Conservation (phyloP, 208 protist species). For the Angomonas ambiguus region DNA sequence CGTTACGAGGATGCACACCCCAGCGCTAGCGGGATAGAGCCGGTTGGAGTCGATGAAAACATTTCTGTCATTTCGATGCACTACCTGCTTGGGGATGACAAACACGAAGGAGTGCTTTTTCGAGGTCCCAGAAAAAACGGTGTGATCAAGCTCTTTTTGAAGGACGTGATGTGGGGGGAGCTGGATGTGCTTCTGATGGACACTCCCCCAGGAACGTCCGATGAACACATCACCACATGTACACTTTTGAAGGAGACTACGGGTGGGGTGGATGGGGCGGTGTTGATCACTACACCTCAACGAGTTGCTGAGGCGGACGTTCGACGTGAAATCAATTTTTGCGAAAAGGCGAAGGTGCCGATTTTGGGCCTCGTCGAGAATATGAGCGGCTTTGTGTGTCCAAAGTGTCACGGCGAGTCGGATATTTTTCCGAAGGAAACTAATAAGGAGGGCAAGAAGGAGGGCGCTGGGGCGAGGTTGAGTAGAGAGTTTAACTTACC, state of each 20-base stretch:
- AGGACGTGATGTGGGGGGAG: slow-evolving; percentile 97
- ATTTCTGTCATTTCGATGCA: slow-evolving; percentile 98
- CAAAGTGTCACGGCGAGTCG: slow-evolving; percentile 90
- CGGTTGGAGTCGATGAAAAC: slow-evolving; percentile 95
- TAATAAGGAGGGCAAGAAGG: slow-evolving; percentile 17
- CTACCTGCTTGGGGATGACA: slow-evolving; percentile 94
- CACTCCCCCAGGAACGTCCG: slow-evolving; percentile 99
- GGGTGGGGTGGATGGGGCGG: slow-evolving; percentile 80
- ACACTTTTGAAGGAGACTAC: slow-evolving; percentile 87
- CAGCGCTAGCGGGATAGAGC: slow-evolving; percentile 91
- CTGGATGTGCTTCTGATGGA: slow-evolving; percentile 99
- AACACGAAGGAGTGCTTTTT: slow-evolving; percentile 98
- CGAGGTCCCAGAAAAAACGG: slow-evolving; percentile 97
- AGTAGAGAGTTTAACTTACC: slow-evolving; percentile 79
- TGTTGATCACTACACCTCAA: slow-evolving; percentile 98
- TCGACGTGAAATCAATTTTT: slow-evolving; percentile 98
- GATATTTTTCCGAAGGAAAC: slow-evolving; percentile 85
- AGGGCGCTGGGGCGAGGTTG: slow-evolving; percentile 72
- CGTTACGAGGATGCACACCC: slow-evolving; percentile 90
- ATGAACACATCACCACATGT: slow-evolving; percentile 98
- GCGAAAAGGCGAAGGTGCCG: slow-evolving; percentile 93
- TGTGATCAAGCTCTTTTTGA: slow-evolving; percentile 98
- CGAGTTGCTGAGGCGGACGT: slow-evolving; percentile 98
- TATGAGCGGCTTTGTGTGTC: slow-evolving; percentile 98
- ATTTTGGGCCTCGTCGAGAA: slow-evolving; percentile 99